Evolutionary conservation across 139 green algal species (phyloP).

Genomic region (Closterium sp.): DNA sequence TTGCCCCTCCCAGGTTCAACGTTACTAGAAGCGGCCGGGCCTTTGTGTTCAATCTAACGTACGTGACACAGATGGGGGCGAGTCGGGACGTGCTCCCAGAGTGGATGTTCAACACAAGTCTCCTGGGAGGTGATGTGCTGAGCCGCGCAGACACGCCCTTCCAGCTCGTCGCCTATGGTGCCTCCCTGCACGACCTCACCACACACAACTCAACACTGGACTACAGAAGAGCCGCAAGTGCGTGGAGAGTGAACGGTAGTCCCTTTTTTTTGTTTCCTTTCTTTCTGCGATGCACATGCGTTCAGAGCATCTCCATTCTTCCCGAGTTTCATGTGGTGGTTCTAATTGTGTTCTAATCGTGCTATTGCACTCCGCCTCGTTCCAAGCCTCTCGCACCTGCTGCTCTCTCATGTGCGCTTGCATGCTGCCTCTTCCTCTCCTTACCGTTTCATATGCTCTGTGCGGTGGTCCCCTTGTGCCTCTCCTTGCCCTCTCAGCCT

Average conservation of each 20-base stretch:
- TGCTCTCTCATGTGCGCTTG: too few species aligned
- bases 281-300: too few species aligned
- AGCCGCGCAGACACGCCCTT: not conserved
- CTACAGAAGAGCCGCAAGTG: not conserved
- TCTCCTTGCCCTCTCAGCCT: too few species aligned
- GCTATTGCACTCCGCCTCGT: not conserved
- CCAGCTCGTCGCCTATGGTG: not conserved
- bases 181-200: not conserved
- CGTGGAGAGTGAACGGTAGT: too few species aligned
- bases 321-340: not conserved
- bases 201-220: not conserved
- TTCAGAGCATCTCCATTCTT: not conserved
- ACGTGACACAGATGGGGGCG: not conserved
- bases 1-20: not conserved
- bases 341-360: not conserved
- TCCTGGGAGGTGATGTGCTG: not conserved
- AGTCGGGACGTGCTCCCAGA: not conserved
- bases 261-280: too few species aligned
- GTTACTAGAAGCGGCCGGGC: not conserved
- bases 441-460: too few species aligned
- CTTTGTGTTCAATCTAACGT: not conserved
- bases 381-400: not conserved
- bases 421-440: too few species aligned
- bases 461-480: too few species aligned
- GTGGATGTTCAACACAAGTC: not conserved